A percentile compares a stretch with the other conserved stretches of the same genome.
Conservation (phyloP, 164 flowering plant species). For the Piper longum region DNA sequence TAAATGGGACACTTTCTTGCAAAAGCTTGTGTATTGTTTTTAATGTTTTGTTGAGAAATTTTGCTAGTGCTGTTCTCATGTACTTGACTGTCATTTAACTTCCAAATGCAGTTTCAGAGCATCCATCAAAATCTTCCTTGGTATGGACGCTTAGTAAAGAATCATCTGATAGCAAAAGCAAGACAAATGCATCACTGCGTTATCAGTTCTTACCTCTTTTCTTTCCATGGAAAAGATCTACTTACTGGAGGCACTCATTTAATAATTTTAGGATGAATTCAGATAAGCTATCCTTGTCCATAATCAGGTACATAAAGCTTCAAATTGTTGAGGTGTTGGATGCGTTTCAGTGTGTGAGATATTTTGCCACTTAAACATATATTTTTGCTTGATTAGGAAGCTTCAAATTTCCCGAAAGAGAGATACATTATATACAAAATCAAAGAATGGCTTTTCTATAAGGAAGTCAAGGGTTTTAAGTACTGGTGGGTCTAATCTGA, state of each 20-base stretch:
- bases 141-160: conserved; percentile 1
- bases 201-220: conserved; percentile 30
- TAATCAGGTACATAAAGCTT: conserved; percentile 28
- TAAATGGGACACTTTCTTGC: no score
- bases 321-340: background rate
- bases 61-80: background rate
- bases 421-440: conserved; percentile 69
- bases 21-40: no score
- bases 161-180: background rate
- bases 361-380: background rate
- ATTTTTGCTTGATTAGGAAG: conserved; percentile 33
- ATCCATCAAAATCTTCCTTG: conserved; percentile 1
- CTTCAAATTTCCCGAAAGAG: conserved; percentile 47
- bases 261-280: conserved; percentile 13
- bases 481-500: conserved; percentile 67
- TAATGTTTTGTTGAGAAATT: background rate
- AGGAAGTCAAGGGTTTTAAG: conserved; percentile 71
- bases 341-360: background rate
- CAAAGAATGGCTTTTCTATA: conserved; percentile 67
- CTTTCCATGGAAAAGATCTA: conserved; percentile 68
- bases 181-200: conserved; percentile 10
- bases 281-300: conserved; percentile 26
- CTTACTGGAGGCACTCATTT: conserved; percentile 30
- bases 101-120: background rate
- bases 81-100: background rate